Evolutionary conservation across 306 rosid species (phyloP), one percentile per base, ranked within the genome.

Genomic region (Quercus alba): DNA sequence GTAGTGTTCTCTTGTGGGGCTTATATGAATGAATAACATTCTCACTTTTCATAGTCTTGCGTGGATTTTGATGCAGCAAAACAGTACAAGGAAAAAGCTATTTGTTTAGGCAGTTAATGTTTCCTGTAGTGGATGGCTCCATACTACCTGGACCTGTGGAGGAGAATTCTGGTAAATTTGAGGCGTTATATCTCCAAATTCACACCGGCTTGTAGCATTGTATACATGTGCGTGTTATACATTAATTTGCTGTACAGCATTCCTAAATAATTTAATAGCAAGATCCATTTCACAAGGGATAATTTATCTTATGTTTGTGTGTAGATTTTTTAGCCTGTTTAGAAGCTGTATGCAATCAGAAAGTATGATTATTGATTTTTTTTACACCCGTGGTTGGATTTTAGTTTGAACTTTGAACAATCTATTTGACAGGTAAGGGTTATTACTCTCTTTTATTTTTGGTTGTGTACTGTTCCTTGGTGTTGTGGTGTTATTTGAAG

Each of bases 191-290:
- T 72, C 55, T 31, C 38, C 66, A 41, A 18, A 49, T 72, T 35
- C 56, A 21, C 44, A 12, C 52, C 19, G 55, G 21, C 74, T 75
- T 73, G 72, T 74, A 10, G 23, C 20, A 8, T 58, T 78, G 77
- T 72, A 69, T 72, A 63, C 59, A 9, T 77, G 41, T 68, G 73
- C 23, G 57, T 18, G 23, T 70, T 83, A 84, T 88, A 81, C 79
- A 77, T 55, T 77, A 73, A 76, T 83, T 82, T 80, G 75, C 78
- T 57, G 82, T 74, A 20, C 74, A 56, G 72, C 68, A 54, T 57
- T 68, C 14, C 13, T 15, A 77, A 66, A 59, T 69, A 70, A 83
- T 74, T 51, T 81, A 58, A 58, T 73, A 66, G 51, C 51, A 56
- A 21, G 75, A 76, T 49, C 31, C 26, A 33, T 6, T 35, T 33